Percentiles rank a stretch among this genome's conserved stretches.
phyloP scores from a whole-genome alignment of 2,329 filamentous ascomycete genomes.

The Teratosphaeria zuluensis region DNA sequence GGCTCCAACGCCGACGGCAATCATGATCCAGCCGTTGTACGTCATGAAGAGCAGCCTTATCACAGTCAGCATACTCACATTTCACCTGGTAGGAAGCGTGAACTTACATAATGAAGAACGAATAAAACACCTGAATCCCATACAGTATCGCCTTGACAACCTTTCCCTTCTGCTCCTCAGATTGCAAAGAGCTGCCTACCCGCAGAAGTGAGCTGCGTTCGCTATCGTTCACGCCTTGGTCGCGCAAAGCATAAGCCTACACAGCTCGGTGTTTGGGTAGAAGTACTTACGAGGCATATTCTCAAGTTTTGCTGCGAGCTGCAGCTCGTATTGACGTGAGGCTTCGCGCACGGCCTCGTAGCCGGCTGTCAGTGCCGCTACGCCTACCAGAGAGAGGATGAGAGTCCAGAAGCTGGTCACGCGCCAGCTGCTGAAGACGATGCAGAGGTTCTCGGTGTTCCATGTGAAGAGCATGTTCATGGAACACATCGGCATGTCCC shows the following conservation, averaged over 20 bases:
- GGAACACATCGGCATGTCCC: conserved; percentile 54
- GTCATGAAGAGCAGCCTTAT: conserved; percentile 97
- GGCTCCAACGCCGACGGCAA: conserved; percentile 77
- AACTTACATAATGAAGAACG: conserved; percentile 97
- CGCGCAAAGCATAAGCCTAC: neutral
- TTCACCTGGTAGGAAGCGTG: neutral
- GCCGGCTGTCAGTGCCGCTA: conserved; percentile 76
- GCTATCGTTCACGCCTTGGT: conserved; percentile 4
- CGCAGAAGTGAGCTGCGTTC: conserved; percentile 58
- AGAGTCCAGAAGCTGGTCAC: conserved; percentile 65
- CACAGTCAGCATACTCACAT: neutral
- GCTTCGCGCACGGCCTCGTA: conserved; percentile 81
- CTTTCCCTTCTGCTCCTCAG: conserved; percentile 56
- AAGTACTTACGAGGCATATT: conserved; percentile 10
- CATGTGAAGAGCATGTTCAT: conserved; percentile 99
- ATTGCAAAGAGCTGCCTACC: conserved; percentile 59
- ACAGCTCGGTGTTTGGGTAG: neutral
- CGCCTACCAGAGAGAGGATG: conserved; percentile 69
- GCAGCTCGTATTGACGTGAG: conserved; percentile 64
- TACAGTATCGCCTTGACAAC: conserved; percentile 76
- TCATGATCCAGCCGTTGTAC: conserved; percentile 98
- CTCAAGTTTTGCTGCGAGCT: conserved; percentile 41
- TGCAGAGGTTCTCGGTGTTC: conserved; percentile 87
- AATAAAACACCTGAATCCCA: conserved; percentile 92
- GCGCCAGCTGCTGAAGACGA: conserved; percentile 89